These are phyloP conservation scores for Fusarium verrucosum DNA, from an alignment of 2,329 filamentous ascomycete genomes.

Conservation along the genomic window DNA sequence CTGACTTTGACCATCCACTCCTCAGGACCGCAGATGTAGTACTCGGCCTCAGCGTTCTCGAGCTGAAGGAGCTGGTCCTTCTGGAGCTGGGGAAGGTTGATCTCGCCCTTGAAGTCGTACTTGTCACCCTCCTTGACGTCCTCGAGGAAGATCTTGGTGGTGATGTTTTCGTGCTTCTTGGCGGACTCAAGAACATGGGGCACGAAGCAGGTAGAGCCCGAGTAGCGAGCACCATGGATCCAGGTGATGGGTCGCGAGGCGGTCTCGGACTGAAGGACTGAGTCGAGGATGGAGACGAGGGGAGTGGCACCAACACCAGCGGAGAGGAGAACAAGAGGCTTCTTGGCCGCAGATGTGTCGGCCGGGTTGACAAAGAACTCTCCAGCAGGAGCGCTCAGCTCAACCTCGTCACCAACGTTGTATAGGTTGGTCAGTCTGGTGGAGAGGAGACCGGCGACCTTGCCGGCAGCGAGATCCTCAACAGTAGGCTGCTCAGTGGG, in stretches of 20 bases:
- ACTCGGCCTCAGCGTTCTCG: conserved; percentile 64
- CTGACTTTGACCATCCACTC: conserved; percentile 73
- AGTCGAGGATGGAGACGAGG: conserved; percentile 71
- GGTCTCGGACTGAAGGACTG: conserved; percentile 50
- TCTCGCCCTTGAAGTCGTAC: conserved; percentile 67
- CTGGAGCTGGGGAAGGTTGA: conserved; percentile 67
- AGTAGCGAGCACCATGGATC: conserved; percentile 67
- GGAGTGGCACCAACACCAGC: conserved; percentile 76
- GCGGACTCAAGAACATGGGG: conserved; percentile 60
- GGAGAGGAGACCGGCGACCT: conserved; percentile 59
- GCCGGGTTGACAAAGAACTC: conserved; percentile 69
- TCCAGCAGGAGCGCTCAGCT: conserved; percentile 65
- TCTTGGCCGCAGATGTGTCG: conserved; percentile 51
- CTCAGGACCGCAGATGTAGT: conserved; percentile 77
- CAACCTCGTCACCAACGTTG: conserved; percentile 61
- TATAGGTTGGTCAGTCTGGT: conserved; percentile 61
- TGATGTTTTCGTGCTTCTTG: conserved; percentile 47
- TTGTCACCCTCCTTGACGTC: conserved; percentile 61
- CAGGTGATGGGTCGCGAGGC: conserved; percentile 63
- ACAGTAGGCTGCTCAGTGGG: conserved; percentile 40
- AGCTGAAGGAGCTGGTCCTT: conserved; percentile 64
- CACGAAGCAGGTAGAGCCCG: conserved; percentile 63
- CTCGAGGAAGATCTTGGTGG: conserved; percentile 66
- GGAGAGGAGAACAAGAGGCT: conserved; percentile 71
- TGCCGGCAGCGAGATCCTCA: conserved; percentile 49